phyloP scores from a whole-genome alignment of 208 protist genomes.

The Leishmania arabica region DNA sequence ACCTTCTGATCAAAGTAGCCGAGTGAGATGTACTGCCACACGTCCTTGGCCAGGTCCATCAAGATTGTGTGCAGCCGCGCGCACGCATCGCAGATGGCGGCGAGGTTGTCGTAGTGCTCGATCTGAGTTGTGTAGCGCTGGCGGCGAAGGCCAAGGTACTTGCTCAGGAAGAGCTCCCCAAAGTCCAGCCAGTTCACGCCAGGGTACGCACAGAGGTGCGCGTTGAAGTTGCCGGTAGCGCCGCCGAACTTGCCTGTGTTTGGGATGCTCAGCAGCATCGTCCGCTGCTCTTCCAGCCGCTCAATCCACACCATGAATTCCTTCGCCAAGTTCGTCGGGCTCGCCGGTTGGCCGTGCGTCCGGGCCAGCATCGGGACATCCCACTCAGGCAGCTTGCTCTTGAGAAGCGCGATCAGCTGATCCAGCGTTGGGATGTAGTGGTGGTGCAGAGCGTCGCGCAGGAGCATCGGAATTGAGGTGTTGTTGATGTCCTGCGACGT shows the following conservation, averaged over 20 bases:
- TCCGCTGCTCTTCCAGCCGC: slow-evolving; percentile 81
- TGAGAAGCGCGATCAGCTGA: slow-evolving; percentile 48
- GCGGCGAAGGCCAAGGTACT: slow-evolving; percentile 76
- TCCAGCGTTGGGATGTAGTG: slow-evolving; percentile 81
- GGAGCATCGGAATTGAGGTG: slow-evolving; percentile 94
- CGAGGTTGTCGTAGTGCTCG: slow-evolving; percentile 95
- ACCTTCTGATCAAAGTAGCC: slow-evolving; percentile 95
- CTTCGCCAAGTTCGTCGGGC: slow-evolving; percentile 94
- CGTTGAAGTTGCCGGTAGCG: slow-evolving; percentile 95
- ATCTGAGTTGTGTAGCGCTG: slow-evolving; percentile 95
- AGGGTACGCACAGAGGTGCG: slow-evolving; percentile 91
- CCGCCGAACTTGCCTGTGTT: slow-evolving; percentile 93
- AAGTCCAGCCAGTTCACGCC: slow-evolving; percentile 86
- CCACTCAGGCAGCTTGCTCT: slow-evolving; percentile 67
- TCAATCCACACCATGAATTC: slow-evolving; percentile 94
- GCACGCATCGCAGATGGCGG: slow-evolving; percentile 90
- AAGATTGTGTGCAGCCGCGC: slow-evolving; percentile 93
- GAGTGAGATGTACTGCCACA: slow-evolving; percentile 96
- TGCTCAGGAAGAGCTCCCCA: slow-evolving; percentile 77
- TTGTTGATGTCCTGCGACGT: slow-evolving; percentile 98
- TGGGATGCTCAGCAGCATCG: slow-evolving; percentile 55
- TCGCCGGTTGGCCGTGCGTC: slow-evolving; percentile 95
- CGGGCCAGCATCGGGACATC: slow-evolving; percentile 93
- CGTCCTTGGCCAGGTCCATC: slow-evolving; percentile 92
- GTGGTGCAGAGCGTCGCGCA: slow-evolving; percentile 83